Base-by-base conservation (phyloP, 345 rosid species). In the Euphorbia pulcherrima region DNA sequence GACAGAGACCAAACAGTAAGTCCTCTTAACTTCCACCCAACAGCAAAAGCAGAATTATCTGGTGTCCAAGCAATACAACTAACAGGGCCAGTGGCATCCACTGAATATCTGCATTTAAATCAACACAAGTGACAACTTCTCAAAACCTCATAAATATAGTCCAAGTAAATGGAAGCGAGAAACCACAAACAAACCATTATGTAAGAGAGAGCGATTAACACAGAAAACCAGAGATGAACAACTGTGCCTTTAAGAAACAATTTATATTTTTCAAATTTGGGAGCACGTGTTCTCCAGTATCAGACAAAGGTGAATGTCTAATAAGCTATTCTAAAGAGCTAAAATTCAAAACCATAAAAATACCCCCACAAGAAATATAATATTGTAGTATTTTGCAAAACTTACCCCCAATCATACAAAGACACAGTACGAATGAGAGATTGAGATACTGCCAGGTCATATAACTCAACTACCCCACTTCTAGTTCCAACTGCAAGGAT, bases 11-110 rank as follows among this genome's bases (percentile, higher is more conserved):
- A 94, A 69, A 91, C 99, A 30, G 96, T 77, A 72, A 91, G 92
- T 56, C 99, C 99, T 84, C 97, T 88, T 73, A 77, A 79, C 80
- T 88, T 94, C 99, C 97, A 94, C 74, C 99, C 99, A 80, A 94
- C 96, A 40, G 97, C 96, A 83, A 94, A 91, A 80, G 97, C 95
- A 78, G 99, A 87, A 82, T 89, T 84, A 83, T 91, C 96, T 68
- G 96, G 99, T 44, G 97, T 91, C 99, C 99, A 94, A 60, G 89
- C 88, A 81, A 94, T 88, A 81, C 85, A 80, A 76, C 84, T 88
- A 68, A 94, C 97, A n/a, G 92, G 77, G 72, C 99, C 99, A 67
- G 97, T 94, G 75, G 92, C 90, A 69, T 94, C 99, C 78, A 81
- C 65, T 17, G 97, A 82, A 72, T 94, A 94, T 70, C 99, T 94